These are phyloP conservation scores for Ramularia collo-cygni DNA, from an alignment of 2,329 filamentous ascomycete genomes.

Conservation along the genomic window DNA sequence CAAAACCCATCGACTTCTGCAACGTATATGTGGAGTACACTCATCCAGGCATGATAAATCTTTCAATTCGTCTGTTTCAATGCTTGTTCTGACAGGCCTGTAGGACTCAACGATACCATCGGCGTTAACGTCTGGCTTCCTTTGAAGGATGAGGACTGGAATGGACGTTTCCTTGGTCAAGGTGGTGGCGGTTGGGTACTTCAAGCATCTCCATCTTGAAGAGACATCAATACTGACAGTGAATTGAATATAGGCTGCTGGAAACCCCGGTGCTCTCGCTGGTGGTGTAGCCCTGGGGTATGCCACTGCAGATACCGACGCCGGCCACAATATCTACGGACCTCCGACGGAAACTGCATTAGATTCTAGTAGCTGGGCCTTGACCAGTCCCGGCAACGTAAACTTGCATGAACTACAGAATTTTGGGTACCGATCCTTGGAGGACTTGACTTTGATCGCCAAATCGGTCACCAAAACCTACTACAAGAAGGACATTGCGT, in stretches of 20 bases:
- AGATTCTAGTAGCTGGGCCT: slow-evolving; percentile 20
- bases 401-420: slow-evolving; percentile 30
- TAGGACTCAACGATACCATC: slow-evolving; percentile 26
- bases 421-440: slow-evolving; percentile 28
- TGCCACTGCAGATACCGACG: slow-evolving; percentile 23
- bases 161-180: slow-evolving; percentile 32
- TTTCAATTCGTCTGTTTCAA: slow-evolving; percentile 5
- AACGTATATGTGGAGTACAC: slow-evolving; percentile 33
- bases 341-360: slow-evolving; percentile 9
- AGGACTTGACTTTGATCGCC: slow-evolving; percentile 32
- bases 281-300: slow-evolving; percentile 20
- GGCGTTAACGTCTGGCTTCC: slow-evolving; percentile 30
- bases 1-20: slow-evolving; percentile 25
- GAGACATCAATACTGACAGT: not conserved
- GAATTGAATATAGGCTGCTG: slow-evolving; percentile 17
- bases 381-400: slow-evolving; percentile 27
- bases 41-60: slow-evolving; percentile 30
- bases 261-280: slow-evolving; percentile 11
- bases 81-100: slow-evolving; percentile 15
- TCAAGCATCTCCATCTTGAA: not conserved
- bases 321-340: slow-evolving; percentile 14
- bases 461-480: slow-evolving; percentile 25
- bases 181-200: slow-evolving; percentile 35
- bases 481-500: slow-evolving; percentile 29
- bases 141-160: slow-evolving; percentile 21